Evolutionary conservation across 257 asterid species (phyloP), one percentile per base, ranked within the genome.

Genomic region (Scutellaria barbata): DNA sequence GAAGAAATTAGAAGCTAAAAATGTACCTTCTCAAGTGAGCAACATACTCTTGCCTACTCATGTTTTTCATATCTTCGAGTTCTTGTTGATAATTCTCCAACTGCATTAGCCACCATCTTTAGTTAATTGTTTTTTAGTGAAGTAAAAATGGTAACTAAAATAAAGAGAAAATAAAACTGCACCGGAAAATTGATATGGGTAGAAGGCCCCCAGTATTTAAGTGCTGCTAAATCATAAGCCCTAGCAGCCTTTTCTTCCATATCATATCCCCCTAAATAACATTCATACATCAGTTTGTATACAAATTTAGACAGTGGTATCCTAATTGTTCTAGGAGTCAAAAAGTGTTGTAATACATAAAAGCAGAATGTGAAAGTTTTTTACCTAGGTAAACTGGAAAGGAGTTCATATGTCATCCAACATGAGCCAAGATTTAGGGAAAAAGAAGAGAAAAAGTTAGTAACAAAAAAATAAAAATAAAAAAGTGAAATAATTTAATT

Each of bases 171-270:
- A 58, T 3, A 0, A 58, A 75, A 48, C 0, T 54, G 13, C 11
- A 93, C 98, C 77, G 96, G 93, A 76, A 94, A 92, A 72, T 94
- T 94, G 68, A 94, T 89, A 58, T 94, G 99, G 2, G 99, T 94
- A 0, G 98, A 85, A 75, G 96, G 87, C 43, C 99, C 99, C 99
- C 99, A 94, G 66, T 94, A 94, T 77, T 94, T 94, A 46, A 94
- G 92, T 63, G 99, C 99, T 14, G 99, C 99, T 77, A 84, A 84
- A 80, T 94, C 99, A 84, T 94, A 94, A 61, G 99, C 85, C 81
- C 98, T 89, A 13, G 99, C 99, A 35, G 99, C 99, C 75, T 91
- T 94, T 40, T 91, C 98, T 81, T 94, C 99, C 93, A 88, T 88
- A 79, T 94, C 99, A 88, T 94, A 94, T 0, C 99, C 99, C 73